Evolutionary conservation across 768 basidiomycete species (phyloP).

Genomic region (Serpula lacrymans): DNA sequence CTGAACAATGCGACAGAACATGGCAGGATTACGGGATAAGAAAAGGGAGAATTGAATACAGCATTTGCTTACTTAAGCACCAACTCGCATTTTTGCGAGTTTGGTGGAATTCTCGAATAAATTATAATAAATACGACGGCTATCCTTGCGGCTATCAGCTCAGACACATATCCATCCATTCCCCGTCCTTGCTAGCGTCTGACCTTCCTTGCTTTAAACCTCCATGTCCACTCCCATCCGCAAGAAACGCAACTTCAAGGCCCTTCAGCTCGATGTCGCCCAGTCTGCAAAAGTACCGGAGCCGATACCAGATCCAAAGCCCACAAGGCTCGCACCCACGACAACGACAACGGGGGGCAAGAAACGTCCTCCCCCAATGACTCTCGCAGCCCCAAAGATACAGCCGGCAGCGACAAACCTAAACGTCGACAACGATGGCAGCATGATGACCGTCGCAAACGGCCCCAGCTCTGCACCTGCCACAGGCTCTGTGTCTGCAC

Average conservation of each 20-base stretch:
- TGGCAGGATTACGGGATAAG: no score
- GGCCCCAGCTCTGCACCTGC: constrained; percentile 51
- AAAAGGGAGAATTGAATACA: no score
- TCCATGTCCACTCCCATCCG: constrained; percentile 61
- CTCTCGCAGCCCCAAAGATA: constrained; percentile 68
- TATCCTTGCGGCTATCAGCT: no score
- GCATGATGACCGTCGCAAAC: constrained; percentile 45
- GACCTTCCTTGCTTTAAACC: background rate
- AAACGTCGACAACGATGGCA: constrained; percentile 38
- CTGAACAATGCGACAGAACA: no score
- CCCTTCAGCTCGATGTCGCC: constrained; percentile 67
- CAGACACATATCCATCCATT: no score
- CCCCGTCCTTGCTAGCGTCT: background rate
- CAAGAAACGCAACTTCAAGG: constrained; percentile 92
- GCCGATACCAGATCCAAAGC: constrained; percentile 41
- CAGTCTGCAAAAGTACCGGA: constrained; percentile 38
- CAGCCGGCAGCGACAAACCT: constrained; percentile 28
- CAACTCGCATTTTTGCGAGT: no score
- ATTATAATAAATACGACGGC: no score
- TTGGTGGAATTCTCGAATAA: no score
- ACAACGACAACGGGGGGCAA: constrained; percentile 45
- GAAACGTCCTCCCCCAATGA: constrained; percentile 82
- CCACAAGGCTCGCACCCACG: constrained; percentile 45
- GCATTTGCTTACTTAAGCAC: no score
- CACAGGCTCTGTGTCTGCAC: constrained; percentile 48